Evolutionary conservation across 345 rosid species (phyloP).

Genomic region (Cardiospermum halicacabum): DNA sequence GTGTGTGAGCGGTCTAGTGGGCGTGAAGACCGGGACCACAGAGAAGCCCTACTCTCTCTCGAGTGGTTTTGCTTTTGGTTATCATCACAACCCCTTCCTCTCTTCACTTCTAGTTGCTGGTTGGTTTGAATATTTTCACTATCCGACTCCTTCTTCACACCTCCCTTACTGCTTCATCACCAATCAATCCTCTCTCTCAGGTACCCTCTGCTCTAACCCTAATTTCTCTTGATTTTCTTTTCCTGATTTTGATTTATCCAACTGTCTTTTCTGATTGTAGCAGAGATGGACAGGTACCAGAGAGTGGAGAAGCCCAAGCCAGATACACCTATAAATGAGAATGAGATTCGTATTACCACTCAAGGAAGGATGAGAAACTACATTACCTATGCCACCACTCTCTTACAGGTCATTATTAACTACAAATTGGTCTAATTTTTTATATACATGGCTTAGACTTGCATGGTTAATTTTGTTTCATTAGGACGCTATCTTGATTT

Average conservation of each 20-base stretch:
- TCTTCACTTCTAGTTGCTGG: not conserved
- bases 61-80: not conserved
- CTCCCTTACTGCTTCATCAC: too few relatives aligned
- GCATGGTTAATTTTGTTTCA: too few relatives aligned
- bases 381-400: slow-evolving; percentile 75
- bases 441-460: too few relatives aligned
- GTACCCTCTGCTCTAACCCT: too few relatives aligned
- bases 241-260: not conserved
- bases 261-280: not conserved
- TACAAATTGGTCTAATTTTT: too few relatives aligned
- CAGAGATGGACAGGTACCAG: slow-evolving; percentile 71
- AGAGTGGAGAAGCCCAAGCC: slow-evolving; percentile 67
- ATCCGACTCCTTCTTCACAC: too few relatives aligned
- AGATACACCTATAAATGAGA: slow-evolving; percentile 58
- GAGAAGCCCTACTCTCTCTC: slow-evolving; percentile 18
- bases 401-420: slow-evolving; percentile 54
- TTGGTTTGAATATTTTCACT: not conserved
- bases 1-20: slow-evolving; percentile 6
- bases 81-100: not conserved
- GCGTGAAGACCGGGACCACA: slow-evolving; percentile 20
- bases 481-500: not conserved
- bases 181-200: too few relatives aligned
- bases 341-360: slow-evolving; percentile 49
- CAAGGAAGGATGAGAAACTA: slow-evolving; percentile 58
- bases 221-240: not conserved